Evolutionary conservation across 1,284 basidiomycete genomes (phyloP).

Genomic region (Tylopilus orsonianus): DNA sequence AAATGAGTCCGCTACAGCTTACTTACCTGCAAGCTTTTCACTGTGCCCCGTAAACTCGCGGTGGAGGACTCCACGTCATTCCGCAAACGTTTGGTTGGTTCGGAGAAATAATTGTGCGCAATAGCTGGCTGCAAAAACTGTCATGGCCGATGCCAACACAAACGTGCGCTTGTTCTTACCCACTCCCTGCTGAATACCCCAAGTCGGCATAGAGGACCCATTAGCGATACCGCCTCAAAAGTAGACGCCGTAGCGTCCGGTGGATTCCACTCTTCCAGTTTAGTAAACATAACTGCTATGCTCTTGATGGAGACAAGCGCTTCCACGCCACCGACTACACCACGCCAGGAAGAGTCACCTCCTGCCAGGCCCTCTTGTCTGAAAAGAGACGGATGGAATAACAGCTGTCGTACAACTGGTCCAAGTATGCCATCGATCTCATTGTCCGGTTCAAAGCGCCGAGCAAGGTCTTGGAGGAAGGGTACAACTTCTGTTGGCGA

Average conservation of each 20-base stretch:
- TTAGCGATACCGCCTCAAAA: conserved; percentile 64
- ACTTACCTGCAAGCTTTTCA: conserved; percentile 77
- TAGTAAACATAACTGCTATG: conserved; percentile 78
- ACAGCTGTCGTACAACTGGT: conserved; percentile 57
- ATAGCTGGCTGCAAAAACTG: conserved; percentile 64
- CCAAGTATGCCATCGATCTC: conserved; percentile 57
- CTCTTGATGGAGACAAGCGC: conserved; percentile 80
- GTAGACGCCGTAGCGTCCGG: conserved; percentile 51
- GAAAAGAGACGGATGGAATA: conserved; percentile 63
- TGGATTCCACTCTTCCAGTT: conserved; percentile 74
- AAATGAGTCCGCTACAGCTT: neutral
- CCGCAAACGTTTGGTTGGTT: conserved; percentile 72
- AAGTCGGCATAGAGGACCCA: conserved; percentile 82
- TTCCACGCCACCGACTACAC: conserved; percentile 80
- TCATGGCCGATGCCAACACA: conserved; percentile 6
- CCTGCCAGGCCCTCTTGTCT: conserved; percentile 66
- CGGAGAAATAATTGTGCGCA: conserved; percentile 79
- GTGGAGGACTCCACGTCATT: conserved; percentile 84
- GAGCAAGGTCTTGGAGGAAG: conserved; percentile 72
- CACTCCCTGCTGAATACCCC: conserved; percentile 87
- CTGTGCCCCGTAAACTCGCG: conserved; percentile 76
- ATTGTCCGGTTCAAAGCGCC: conserved; percentile 64
- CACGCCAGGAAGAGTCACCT: conserved; percentile 80
- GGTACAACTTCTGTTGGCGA: conserved; percentile 59
- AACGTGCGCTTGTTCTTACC: conserved; percentile 49